phyloP scores from a whole-genome alignment of 805 yeast genomes.

The Nakazawaea molendinolei region DNA sequence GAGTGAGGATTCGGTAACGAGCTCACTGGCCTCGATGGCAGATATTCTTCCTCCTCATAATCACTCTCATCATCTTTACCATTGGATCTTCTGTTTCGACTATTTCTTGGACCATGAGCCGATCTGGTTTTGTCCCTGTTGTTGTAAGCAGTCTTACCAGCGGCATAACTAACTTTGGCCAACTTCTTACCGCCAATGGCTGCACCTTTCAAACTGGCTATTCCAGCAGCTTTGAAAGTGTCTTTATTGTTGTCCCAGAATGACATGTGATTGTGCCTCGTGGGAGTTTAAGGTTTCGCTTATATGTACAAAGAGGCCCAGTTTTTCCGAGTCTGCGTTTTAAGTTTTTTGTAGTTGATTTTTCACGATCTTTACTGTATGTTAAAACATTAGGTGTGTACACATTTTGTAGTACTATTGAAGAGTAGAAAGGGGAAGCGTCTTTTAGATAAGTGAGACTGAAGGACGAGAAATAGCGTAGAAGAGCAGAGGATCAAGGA shows the following conservation, averaged over 20 bases:
- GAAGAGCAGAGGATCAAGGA: no score
- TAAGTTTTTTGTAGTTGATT: not conserved
- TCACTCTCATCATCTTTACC: conserved; percentile 13
- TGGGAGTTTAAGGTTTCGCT: not conserved
- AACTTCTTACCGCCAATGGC: conserved; percentile 44
- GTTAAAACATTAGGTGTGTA: no score
- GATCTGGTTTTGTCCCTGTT: conserved; percentile 19
- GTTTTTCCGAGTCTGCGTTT: not conserved
- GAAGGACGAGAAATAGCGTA: no score
- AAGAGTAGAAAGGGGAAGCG: no score
- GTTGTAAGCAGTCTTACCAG: conserved; percentile 44
- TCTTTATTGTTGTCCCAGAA: conserved; percentile 50
- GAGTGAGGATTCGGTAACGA: conserved; percentile 24
- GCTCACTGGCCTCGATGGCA: conserved; percentile 16
- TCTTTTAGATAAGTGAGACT: no score
- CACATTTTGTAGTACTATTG: no score
- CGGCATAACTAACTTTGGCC: conserved; percentile 36
- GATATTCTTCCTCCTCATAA: conserved; percentile 12
- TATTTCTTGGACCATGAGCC: conserved; percentile 5
- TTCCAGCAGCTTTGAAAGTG: conserved; percentile 41
- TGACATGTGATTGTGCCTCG: conserved; percentile 17
- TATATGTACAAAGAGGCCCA: no score
- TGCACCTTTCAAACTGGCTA: conserved; percentile 41
- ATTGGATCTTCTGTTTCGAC: conserved; percentile 6
- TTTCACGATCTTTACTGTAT: no score